Conservation (phyloP, 768 basidiomycete genomes). For the Trametes coccinea region DNA sequence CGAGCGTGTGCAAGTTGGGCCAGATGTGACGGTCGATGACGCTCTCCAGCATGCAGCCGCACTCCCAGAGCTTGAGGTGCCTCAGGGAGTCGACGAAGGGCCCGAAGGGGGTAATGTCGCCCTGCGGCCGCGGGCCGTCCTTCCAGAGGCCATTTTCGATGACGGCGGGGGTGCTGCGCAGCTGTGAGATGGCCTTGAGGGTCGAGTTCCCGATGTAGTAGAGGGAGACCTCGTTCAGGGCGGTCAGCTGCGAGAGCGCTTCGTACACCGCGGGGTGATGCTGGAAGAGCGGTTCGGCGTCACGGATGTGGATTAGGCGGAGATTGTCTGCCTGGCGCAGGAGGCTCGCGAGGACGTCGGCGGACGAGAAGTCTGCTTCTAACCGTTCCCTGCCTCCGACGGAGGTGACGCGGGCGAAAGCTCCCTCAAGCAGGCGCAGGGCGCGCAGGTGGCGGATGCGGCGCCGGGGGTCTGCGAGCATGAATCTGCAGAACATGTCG, state of each 20-base stretch:
- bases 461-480: conserved; percentile 18
- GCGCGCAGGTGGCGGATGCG: conserved; percentile 19
- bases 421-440: conserved; percentile 19
- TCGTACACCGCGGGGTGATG: conserved; percentile 20
- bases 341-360: conserved; percentile 20
- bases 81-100: conserved; percentile 13
- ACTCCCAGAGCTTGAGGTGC: conserved; percentile 25
- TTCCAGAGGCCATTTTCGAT: conserved; percentile 24
- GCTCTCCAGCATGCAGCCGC: conserved; percentile 26
- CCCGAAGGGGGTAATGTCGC: conserved; percentile 23
- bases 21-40: conserved; percentile 18
- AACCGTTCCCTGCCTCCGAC: conserved; percentile 8
- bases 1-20: conserved; percentile 22
- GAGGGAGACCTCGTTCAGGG: conserved; percentile 23
- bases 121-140: conserved; percentile 23
- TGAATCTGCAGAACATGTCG: conserved; percentile 19
- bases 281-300: conserved; percentile 24
- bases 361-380: conserved; percentile 23
- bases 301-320: conserved; percentile 21
- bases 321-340: conserved; percentile 19
- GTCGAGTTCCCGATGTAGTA: conserved; percentile 25
- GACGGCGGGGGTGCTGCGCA: conserved; percentile 19
- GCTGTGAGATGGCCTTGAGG: conserved; percentile 18
- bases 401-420: conserved; percentile 16
- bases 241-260: conserved; percentile 18